Percentiles rank a stretch among this genome's conserved stretches.
phyloP scores from a whole-genome alignment of 208 protist species.

The Blechomonas ayalai region DNA sequence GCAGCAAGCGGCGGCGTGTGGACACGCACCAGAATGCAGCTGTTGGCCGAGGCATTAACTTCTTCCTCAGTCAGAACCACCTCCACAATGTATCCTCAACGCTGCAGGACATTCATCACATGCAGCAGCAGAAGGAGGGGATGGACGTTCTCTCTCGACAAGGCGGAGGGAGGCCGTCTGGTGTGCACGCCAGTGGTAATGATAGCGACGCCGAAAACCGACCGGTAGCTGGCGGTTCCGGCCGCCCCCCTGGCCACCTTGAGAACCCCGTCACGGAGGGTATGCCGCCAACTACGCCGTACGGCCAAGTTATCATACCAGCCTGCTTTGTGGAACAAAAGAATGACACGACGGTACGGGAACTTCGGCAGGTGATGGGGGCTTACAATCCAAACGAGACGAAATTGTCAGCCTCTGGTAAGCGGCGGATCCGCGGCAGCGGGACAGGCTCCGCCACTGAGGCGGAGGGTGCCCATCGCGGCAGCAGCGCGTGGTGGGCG shows the following conservation, averaged over 20 bases:
- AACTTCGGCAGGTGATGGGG: slow-evolving; percentile 82
- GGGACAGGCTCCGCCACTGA: slow-evolving; percentile 17
- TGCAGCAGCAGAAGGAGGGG: slow-evolving; percentile 30
- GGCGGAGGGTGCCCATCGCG: slow-evolving; percentile 7
- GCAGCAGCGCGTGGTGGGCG: slow-evolving; percentile 70
- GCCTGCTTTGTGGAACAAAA: slow-evolving; percentile 85
- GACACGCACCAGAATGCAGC: neutral
- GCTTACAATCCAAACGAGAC: slow-evolving; percentile 55
- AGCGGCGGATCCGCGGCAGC: slow-evolving; percentile 19
- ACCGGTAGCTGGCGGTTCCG: too few relatives aligned
- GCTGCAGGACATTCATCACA: slow-evolving; percentile 39
- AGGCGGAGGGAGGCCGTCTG: too few relatives aligned
- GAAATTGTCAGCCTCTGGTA: slow-evolving; percentile 26
- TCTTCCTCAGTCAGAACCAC: slow-evolving; percentile 26
- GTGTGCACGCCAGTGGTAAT: slow-evolving; percentile 1
- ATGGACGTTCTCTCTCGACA: too few relatives aligned
- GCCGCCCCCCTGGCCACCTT: slow-evolving; percentile 5
- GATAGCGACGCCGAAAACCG: slow-evolving; percentile 7
- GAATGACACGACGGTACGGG: slow-evolving; percentile 79
- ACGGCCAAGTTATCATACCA: slow-evolving; percentile 68
- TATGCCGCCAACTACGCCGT: slow-evolving; percentile 49
- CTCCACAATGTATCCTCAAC: slow-evolving; percentile 20
- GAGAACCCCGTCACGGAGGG: slow-evolving; percentile 15
- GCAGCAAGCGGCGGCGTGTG: neutral
- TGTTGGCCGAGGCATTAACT: slow-evolving; percentile 28